Evolutionary conservation across 176 grass and related monocot genomes (phyloP).

Genomic region (Thalia dealbata): DNA sequence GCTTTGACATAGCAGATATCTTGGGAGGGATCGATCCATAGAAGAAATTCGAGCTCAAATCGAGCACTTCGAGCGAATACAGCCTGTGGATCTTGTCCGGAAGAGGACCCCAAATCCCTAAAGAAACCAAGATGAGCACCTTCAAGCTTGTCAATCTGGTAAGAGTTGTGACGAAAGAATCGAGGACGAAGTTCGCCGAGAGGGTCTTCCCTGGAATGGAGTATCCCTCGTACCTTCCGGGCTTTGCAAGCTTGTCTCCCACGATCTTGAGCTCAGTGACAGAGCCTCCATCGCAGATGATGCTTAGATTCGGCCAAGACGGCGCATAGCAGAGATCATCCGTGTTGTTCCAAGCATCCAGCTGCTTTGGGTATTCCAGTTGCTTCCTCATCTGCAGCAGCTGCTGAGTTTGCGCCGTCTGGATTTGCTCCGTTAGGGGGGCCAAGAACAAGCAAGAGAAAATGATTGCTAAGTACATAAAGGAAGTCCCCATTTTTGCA

Average conservation of each 20-base stretch:
- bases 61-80: constrained; percentile 72
- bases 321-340: constrained; percentile 46
- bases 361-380: constrained; percentile 63
- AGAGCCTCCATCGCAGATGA: constrained; percentile 41
- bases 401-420: constrained; percentile 51
- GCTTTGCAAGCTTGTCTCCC: constrained; percentile 59
- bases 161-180: constrained; percentile 82
- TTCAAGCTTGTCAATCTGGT: constrained; percentile 50
- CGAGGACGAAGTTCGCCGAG: constrained; percentile 54
- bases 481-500: constrained; percentile 50
- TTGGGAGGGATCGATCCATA: constrained; percentile 73
- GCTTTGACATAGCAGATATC: constrained; percentile 52
- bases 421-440: constrained; percentile 34
- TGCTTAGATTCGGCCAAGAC: constrained; percentile 29
- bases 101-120: constrained; percentile 92
- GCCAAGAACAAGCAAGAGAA: constrained; percentile 51
- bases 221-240: constrained; percentile 48
- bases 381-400: constrained; percentile 79
- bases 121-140: constrained; percentile 77
- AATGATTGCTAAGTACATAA: constrained; percentile 23
- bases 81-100: constrained; percentile 82
- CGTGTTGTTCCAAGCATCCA: constrained; percentile 52
- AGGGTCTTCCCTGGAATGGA: constrained; percentile 49
- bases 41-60: constrained; percentile 86
- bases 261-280: constrained; percentile 73